Percentiles rank a stretch among this genome's conserved stretches.
Conservation (phyloP, 2,329 filamentous ascomycete genomes). For the Fonsecaea multimorphosa region DNA sequence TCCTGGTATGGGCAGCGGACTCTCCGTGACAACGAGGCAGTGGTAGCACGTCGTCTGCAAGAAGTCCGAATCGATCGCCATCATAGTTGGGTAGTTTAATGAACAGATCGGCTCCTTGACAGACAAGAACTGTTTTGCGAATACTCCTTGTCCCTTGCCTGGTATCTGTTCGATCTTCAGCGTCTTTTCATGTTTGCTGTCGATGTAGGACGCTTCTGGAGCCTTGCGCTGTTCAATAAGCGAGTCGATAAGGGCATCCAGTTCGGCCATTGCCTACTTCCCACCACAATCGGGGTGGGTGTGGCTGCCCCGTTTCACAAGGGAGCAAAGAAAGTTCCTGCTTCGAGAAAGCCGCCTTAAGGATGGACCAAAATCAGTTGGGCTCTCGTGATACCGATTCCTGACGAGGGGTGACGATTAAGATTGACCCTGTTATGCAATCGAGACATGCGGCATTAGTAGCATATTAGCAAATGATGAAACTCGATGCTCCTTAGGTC, state of each 20-base stretch:
- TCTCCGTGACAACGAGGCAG: conserved; percentile 26
- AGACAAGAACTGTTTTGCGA: conserved; percentile 17
- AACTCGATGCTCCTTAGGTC: neutral
- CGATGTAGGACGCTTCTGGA: conserved; percentile 15
- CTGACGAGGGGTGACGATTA: neutral
- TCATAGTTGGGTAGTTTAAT: conserved; percentile 16
- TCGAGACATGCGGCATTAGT: neutral
- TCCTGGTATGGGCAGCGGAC: conserved; percentile 24
- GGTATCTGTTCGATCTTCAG: conserved; percentile 19
- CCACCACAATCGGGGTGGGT: neutral
- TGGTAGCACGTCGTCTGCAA: conserved; percentile 27
- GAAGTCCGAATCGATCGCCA: conserved; percentile 27
- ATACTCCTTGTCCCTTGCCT: conserved; percentile 24
- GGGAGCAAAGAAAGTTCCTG: neutral
- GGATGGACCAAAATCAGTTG: neutral
- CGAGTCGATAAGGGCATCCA: conserved; percentile 22
- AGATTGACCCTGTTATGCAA: neutral
- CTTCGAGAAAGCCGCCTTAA: no score
- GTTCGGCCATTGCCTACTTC: neutral
- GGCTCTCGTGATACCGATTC: neutral
- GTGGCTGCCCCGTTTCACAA: neutral
- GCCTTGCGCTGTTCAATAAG: conserved; percentile 18
- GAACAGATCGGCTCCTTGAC: conserved; percentile 25
- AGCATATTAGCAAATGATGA: neutral
- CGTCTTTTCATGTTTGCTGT: conserved; percentile 16